These are phyloP conservation scores for Camellia oleifera DNA, from an alignment of 179 eudicot genomes.

Conservation along the genomic window DNA sequence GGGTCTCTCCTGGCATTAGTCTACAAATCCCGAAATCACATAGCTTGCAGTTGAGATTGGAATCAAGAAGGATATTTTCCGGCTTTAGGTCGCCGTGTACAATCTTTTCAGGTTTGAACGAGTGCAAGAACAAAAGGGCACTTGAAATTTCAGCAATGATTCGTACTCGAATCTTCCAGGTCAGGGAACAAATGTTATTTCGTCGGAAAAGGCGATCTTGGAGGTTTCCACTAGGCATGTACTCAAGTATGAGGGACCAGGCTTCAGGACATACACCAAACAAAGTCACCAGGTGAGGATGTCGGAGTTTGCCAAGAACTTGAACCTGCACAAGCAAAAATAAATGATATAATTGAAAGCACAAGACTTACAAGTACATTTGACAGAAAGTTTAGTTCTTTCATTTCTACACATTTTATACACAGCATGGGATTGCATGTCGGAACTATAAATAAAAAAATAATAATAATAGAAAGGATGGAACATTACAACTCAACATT, in stretches of 20 bases:
- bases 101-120: slow-evolving; percentile 52
- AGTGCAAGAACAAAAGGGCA: slow-evolving; percentile 64
- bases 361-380: background rate
- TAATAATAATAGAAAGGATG: background rate
- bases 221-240: slow-evolving; percentile 64
- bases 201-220: slow-evolving; percentile 42
- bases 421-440: background rate
- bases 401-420: background rate
- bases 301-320: slow-evolving; percentile 59
- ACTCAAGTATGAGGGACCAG: slow-evolving; percentile 74
- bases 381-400: background rate
- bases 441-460: background rate
- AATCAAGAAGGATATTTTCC: slow-evolving; percentile 62
- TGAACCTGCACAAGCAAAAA: slow-evolving; percentile 46
- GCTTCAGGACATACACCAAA: slow-evolving; percentile 78
- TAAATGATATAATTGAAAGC: background rate
- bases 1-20: slow-evolving; percentile 40
- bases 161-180: slow-evolving; percentile 71
- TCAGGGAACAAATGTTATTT: slow-evolving; percentile 41
- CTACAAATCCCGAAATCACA: slow-evolving; percentile 61
- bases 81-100: slow-evolving; percentile 78
- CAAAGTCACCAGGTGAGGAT: slow-evolving; percentile 66
- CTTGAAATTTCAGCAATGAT: slow-evolving; percentile 66
- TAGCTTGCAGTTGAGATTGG: slow-evolving; percentile 60
- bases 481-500: slow-evolving; percentile 2